These are phyloP conservation scores for Aspergillus pseudoterreus DNA, from an alignment of 2,329 filamentous ascomycete genomes.

Conservation along the genomic window DNA sequence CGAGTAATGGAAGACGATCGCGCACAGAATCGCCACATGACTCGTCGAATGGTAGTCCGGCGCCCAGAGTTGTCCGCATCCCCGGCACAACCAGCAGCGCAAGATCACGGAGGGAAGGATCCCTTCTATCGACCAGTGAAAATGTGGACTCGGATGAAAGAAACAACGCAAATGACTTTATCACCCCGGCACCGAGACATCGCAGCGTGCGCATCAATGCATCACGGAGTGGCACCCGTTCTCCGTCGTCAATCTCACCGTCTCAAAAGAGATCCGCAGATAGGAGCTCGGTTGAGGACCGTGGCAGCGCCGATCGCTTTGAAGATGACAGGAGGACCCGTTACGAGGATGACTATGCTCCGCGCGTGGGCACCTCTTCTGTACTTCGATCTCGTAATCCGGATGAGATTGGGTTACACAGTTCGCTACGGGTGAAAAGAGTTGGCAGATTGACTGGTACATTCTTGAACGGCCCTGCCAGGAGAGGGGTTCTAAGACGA, in stretches of 20 bases:
- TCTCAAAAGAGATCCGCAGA: slow-evolving; percentile 30
- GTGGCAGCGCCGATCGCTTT: slow-evolving; percentile 31
- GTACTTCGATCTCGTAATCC: slow-evolving; percentile 45
- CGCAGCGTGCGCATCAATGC: slow-evolving; percentile 41
- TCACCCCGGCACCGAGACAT: slow-evolving; percentile 45
- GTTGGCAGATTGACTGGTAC: slow-evolving; percentile 71
- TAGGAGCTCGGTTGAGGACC: slow-evolving; percentile 26
- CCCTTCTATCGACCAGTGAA: slow-evolving; percentile 36
- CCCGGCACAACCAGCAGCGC: slow-evolving; percentile 26
- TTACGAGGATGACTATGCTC: slow-evolving; percentile 33
- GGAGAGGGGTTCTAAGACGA: slow-evolving; percentile 62
- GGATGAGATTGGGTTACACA: slow-evolving; percentile 64
- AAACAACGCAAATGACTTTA: slow-evolving; percentile 34
- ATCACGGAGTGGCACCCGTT: slow-evolving; percentile 40
- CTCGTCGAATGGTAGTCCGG: slow-evolving; percentile 39
- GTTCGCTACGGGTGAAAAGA: slow-evolving; percentile 73
- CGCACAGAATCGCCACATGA: slow-evolving; percentile 36
- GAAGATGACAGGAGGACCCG: slow-evolving; percentile 30
- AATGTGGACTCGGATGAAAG: slow-evolving; percentile 24
- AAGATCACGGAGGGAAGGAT: slow-evolving; percentile 35
- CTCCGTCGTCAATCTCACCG: slow-evolving; percentile 37
- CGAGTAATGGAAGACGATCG: slow-evolving; percentile 30
- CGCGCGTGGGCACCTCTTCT: slow-evolving; percentile 33
- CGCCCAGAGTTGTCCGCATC: slow-evolving; percentile 40
- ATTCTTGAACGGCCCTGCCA: slow-evolving; percentile 75